A percentile compares a stretch with the other conserved stretches of the same genome.
Conservation (phyloP, 2,329 filamentous ascomycete species). For the Ampelomyces quisqualis region DNA sequence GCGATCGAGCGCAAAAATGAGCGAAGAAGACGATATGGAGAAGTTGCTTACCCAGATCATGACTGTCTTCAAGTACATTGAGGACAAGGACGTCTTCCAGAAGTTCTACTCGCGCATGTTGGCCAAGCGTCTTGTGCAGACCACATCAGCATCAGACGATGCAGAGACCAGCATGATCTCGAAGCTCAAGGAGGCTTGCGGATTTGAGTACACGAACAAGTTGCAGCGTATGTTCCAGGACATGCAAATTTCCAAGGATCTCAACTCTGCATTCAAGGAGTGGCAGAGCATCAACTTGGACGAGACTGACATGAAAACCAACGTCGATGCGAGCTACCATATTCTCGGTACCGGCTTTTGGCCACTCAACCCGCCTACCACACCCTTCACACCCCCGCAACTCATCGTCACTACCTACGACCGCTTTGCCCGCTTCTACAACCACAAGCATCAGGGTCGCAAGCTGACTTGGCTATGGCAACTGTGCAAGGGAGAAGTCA, state of each 20-base stretch:
- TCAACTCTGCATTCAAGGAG: constrained; percentile 86
- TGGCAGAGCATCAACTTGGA: constrained; percentile 68
- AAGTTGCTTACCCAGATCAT: constrained; percentile 88
- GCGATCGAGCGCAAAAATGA: constrained; percentile 81
- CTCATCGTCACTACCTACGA: constrained; percentile 87
- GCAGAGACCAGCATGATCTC: constrained; percentile 99
- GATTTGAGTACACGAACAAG: constrained; percentile 99
- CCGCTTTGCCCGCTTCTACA: constrained; percentile 87
- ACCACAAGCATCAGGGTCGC: constrained; percentile 91
- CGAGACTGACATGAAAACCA: constrained; percentile 64
- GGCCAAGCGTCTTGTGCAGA: constrained; percentile 90
- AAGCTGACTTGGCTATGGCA: constrained; percentile 99
- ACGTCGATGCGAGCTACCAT: constrained; percentile 84
- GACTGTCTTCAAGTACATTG: constrained; percentile 99
- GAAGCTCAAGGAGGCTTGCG: constrained; percentile 97
- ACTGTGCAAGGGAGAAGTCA: constrained; percentile 94
- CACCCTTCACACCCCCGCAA: constrained; percentile 81
- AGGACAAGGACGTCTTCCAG: constrained; percentile 99
- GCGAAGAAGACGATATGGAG: constrained; percentile 92
- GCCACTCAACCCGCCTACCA: constrained; percentile 84
- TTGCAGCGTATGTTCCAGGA: constrained; percentile 99
- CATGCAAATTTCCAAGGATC: constrained; percentile 97
- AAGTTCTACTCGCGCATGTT: constrained; percentile 99
- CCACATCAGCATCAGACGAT: constrained; percentile 93
- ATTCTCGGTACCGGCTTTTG: constrained; percentile 96